Evolutionary conservation across 2,329 filamentous ascomycete species (phyloP), one percentile per base, ranked within the genome.

Genomic region (Dactylella cylindrospora): DNA sequence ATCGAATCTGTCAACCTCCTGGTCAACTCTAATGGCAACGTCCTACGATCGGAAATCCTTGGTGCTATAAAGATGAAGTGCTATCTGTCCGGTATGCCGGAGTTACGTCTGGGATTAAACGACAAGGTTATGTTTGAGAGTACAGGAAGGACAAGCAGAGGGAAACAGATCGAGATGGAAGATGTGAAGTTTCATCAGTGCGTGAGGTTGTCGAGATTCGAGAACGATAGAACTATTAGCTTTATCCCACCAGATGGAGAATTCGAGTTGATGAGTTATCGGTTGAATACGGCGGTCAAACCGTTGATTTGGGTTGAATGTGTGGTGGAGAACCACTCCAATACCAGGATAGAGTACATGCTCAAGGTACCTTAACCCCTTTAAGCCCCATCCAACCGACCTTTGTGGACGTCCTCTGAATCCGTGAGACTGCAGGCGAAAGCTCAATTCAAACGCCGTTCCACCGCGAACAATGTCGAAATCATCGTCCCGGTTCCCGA

Each of bases 91-190:
- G 93, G 93, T 57, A 98, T 98, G 93, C 93, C 93, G 8, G 93
- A 98, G 76, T 76, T 98, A 70, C 85, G 93, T 22, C 76, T 98
- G 44, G 93, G 93, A 3, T 76, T 98, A 71, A 98, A 98, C 77
- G 93, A 98, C 78, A 98, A 98, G 76, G 93, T 89, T 74, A 98
- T 98, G 93, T 98, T 98, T 71, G 93, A 98, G 76, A 95, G 90
- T 3, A 98, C 93, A 0, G 93, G 93, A 22, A 82, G 93, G 64
- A 89, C 91, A 12, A 97, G 91, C 32, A 79, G 93, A 70, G 93
- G 93, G 62, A 98, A 98, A 76, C 88, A 93, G 7, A 93, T 98
- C 66, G 93, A 98, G 76, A 98, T 98, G 93, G 93, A 98, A 71
- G 93, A 98, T 69, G 93, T 98, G 74, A 98, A 98, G 71, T 98